Conservation (phyloP, 116 monocot genomes). For the Phalaenopsis hybrid region DNA sequence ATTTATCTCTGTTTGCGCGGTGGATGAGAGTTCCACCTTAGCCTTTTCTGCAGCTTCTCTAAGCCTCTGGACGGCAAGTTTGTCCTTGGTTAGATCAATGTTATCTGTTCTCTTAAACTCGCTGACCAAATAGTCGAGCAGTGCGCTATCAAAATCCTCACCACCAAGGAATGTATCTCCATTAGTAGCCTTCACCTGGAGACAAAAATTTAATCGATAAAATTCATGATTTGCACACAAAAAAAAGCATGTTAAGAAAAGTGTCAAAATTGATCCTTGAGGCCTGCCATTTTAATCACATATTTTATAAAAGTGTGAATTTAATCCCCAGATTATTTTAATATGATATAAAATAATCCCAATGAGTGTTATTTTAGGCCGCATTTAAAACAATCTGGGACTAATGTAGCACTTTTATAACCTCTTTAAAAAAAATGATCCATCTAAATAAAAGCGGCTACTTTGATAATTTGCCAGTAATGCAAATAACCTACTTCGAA, state of each 20-base stretch:
- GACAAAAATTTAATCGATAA: not conserved
- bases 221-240: not conserved
- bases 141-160: conserved; percentile 35
- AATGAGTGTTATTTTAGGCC: no score
- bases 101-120: conserved; percentile 37
- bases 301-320: no score
- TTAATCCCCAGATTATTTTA: no score
- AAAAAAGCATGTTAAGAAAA: not conserved
- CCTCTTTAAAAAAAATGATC: no score
- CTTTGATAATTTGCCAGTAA: no score
- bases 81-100: conserved; percentile 32
- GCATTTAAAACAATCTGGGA: no score
- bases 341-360: no score
- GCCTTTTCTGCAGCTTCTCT: conserved; percentile 46
- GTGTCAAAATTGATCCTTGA: no score
- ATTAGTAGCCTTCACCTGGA: conserved; percentile 35
- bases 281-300: no score
- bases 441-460: no score
- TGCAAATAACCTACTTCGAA: conserved; percentile 24
- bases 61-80: conserved; percentile 34
- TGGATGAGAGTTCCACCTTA: conserved; percentile 44
- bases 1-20: conserved; percentile 49
- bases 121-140: conserved; percentile 33
- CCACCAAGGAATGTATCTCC: conserved; percentile 44
- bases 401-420: no score